Evolutionary conservation across 352 stramenopile species (phyloP).

Genomic region (Phytophthora palmivora): DNA sequence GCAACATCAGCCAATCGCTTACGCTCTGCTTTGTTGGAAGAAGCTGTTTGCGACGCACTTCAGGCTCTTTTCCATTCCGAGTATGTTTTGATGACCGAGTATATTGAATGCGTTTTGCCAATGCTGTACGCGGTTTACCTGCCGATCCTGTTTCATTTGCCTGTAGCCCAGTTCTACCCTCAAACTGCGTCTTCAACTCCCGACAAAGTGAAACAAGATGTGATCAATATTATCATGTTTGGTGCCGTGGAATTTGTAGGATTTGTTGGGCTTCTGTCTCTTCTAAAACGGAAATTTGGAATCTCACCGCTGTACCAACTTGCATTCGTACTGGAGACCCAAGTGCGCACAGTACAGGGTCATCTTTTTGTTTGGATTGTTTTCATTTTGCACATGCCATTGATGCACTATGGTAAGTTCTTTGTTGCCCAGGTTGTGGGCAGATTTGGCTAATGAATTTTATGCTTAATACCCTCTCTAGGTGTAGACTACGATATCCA

Average conservation of each 20-base stretch:
- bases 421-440: neutral
- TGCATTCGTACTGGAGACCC: slow-evolving; percentile 29
- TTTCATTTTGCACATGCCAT: slow-evolving; percentile 30
- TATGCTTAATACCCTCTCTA: neutral
- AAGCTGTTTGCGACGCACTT: slow-evolving; percentile 21
- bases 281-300: slow-evolving; percentile 26
- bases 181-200: slow-evolving; percentile 19
- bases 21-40: neutral
- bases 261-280: slow-evolving; percentile 21
- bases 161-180: slow-evolving; percentile 35
- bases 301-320: slow-evolving; percentile 35
- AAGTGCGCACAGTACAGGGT: slow-evolving; percentile 19
- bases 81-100: slow-evolving; percentile 35
- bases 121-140: slow-evolving; percentile 35
- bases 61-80: slow-evolving; percentile 40
- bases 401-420: slow-evolving; percentile 30
- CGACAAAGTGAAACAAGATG: slow-evolving; percentile 11
- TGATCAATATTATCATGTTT: slow-evolving; percentile 26
- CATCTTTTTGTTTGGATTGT: slow-evolving; percentile 26
- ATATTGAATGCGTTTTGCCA: slow-evolving; percentile 40
- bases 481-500: slow-evolving; percentile 21
- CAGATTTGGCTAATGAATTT: neutral
- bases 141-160: slow-evolving; percentile 28
- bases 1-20: neutral
- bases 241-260: slow-evolving; percentile 20